Percentiles rank a stretch among this genome's conserved stretches.
Conservation (phyloP, 2,329 filamentous ascomycete genomes). For the Microsporum ferrugineum region DNA sequence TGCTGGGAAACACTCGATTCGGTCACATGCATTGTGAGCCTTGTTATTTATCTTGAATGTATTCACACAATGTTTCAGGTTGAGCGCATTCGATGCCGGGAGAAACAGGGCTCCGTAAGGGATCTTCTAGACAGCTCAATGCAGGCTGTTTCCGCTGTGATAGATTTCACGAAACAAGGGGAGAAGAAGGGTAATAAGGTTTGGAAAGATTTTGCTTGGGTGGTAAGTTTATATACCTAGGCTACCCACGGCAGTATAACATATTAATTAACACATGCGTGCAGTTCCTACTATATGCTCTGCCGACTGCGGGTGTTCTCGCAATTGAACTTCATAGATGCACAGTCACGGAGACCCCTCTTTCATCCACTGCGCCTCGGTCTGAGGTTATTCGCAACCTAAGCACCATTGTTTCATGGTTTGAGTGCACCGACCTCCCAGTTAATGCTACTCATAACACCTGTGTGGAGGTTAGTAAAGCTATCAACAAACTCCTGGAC, state of each 20-base stretch:
- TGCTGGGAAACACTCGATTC: conserved; percentile 11
- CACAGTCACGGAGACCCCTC: conserved; percentile 14
- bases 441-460: conserved; percentile 7
- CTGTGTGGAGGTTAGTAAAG: conserved; percentile 16
- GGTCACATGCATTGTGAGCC: conserved; percentile 9
- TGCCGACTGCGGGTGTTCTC: conserved; percentile 16
- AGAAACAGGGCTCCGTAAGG: conserved; percentile 11
- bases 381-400: conserved; percentile 19
- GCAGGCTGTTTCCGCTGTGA: conserved; percentile 15
- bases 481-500: conserved; percentile 16
- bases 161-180: conserved; percentile 16
- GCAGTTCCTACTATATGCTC: conserved; percentile 16
- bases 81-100: conserved; percentile 17
- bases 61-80: conserved; percentile 17
- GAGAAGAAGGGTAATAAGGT: conserved; percentile 9
- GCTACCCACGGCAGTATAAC: not conserved
- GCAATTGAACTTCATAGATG: conserved; percentile 17
- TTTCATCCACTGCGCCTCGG: conserved; percentile 15
- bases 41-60: conserved; percentile 17
- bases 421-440: conserved; percentile 11
- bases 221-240: conserved; percentile 13
- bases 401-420: conserved; percentile 17
- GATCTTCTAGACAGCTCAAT: conserved; percentile 17
- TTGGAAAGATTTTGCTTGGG: conserved; percentile 13
- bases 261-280: not conserved